phyloP scores from a whole-genome alignment of 192 early-diverging fungal genomes.

The Podila clonocystis region DNA sequence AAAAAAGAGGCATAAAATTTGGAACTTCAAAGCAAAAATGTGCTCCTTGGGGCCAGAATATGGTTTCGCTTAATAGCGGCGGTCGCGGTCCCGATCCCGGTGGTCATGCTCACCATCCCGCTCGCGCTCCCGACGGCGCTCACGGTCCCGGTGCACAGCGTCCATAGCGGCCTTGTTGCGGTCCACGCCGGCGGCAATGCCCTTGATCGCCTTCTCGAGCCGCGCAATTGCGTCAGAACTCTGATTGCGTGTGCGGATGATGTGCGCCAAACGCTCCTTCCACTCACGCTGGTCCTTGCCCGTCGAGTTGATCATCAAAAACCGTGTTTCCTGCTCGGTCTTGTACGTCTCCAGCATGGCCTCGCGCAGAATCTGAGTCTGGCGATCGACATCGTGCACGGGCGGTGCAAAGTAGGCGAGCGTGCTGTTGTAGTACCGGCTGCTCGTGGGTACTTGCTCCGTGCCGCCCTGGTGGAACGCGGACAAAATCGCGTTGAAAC shows the following conservation, averaged over 20 bases:
- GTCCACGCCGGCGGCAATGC: conserved; percentile 26
- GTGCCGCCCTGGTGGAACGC: conserved; percentile 52
- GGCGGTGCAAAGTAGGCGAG: conserved; percentile 46
- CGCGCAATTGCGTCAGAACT: conserved; percentile 21
- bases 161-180: conserved; percentile 44
- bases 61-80: no score
- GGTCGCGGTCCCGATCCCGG: not conserved
- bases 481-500: conserved; percentile 49
- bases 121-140: conserved; percentile 32
- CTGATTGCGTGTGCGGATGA: conserved; percentile 39
- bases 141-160: conserved; percentile 42
- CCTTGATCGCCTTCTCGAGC: conserved; percentile 18
- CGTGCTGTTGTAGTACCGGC: conserved; percentile 39
- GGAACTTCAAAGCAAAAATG: no score
- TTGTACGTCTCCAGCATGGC: conserved; percentile 48
- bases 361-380: conserved; percentile 27
- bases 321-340: conserved; percentile 52
- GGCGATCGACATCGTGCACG: conserved; percentile 37
- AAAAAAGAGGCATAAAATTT: no score
- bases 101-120: conserved; percentile 24
- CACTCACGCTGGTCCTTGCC: conserved; percentile 42
- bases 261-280: conserved; percentile 44
- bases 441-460: conserved; percentile 44
- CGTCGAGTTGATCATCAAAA: conserved; percentile 45
- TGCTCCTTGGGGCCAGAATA: no score